Evolutionary conservation across 179 eudicot species (phyloP), one percentile per base, ranked within the genome.

Genomic region (Spinacia oleracea): DNA sequence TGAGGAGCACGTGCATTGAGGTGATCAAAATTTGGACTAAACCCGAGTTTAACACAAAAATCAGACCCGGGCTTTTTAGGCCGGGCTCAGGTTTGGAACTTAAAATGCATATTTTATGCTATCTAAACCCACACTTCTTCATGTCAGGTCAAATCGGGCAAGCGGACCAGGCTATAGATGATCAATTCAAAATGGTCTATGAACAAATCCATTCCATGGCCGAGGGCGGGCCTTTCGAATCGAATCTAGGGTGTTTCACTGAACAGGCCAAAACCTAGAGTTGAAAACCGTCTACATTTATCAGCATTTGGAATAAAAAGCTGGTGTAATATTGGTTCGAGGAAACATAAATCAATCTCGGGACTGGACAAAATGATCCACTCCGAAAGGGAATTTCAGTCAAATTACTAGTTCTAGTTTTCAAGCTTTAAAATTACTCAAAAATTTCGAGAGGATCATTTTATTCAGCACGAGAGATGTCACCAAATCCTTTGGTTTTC

Each of bases 1-100:
- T 45, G 73, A 70, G 35, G 20, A 45, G 56, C 56, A 70, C 53
- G 16, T 35, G 71, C 71, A n/a, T n/a, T n/a, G n/a, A n/a, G n/a
- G n/a, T n/a, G n/a, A n/a, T n/a, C n/a, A n/a, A n/a, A n/a, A n/a
- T n/a, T n/a, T n/a, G n/a, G n/a, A n/a, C n/a, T n/a, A n/a, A n/a
- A n/a, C n/a, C n/a, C n/a, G n/a, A n/a, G n/a, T n/a, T n/a, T n/a
- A n/a, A n/a, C n/a, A n/a, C n/a, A n/a, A n/a, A n/a, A n/a, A n/a
- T n/a, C n/a, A n/a, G n/a, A n/a, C n/a, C n/a, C n/a, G n/a, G n/a
- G n/a, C n/a, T n/a, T n/a, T n/a, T n/a, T n/a, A n/a, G n/a, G n/a
- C n/a, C n/a, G n/a, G n/a, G n/a, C n/a, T n/a, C n/a, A n/a, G n/a
- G n/a, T n/a, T n/a, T n/a, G n/a, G n/a, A n/a, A n/a, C n/a, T n/a